Percentiles rank a stretch among this genome's conserved stretches.
These are phyloP conservation scores for Phyllosticta citriasiana DNA, from an alignment of 2,329 filamentous ascomycete species.

Conservation along the genomic window DNA sequence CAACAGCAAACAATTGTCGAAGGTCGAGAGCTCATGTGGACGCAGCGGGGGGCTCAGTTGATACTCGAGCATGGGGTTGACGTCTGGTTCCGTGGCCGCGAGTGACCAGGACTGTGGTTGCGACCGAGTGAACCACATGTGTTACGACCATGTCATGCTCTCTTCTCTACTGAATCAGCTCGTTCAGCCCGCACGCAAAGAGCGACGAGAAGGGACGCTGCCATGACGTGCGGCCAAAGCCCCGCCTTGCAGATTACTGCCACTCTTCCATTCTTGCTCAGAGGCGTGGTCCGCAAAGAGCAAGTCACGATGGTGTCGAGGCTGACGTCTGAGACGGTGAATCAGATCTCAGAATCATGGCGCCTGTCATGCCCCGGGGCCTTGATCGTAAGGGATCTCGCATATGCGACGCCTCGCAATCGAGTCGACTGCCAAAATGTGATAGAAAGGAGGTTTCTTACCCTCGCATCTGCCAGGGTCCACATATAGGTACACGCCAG, in stretches of 20 bases:
- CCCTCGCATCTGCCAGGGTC: neutral
- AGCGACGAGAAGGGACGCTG: neutral
- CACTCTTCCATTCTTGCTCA: slow-evolving; percentile 5
- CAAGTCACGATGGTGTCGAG: neutral
- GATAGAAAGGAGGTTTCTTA: neutral
- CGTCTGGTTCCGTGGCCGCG: slow-evolving; percentile 2
- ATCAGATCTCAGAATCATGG: slow-evolving; percentile 4
- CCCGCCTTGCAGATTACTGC: neutral
- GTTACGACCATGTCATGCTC: slow-evolving; percentile 4
- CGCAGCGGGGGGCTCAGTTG: neutral
- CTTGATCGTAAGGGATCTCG: neutral
- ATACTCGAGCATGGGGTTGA: slow-evolving; percentile 2
- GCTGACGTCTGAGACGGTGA: slow-evolving; percentile 1
- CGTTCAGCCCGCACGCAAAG: neutral
- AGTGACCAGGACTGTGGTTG: slow-evolving; percentile 2
- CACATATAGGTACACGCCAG: neutral
- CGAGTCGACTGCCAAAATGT: neutral
- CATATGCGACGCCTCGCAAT: neutral
- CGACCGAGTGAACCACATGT: slow-evolving; percentile 6
- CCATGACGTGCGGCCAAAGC: slow-evolving; percentile 2
- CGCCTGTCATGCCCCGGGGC: neutral
- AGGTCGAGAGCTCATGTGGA: neutral
- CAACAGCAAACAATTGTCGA: neutral
- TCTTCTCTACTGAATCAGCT: neutral
- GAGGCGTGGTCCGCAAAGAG: neutral